Evolutionary conservation across 306 rosid genomes (phyloP).

Genomic region (Citrullus colocynthis): DNA sequence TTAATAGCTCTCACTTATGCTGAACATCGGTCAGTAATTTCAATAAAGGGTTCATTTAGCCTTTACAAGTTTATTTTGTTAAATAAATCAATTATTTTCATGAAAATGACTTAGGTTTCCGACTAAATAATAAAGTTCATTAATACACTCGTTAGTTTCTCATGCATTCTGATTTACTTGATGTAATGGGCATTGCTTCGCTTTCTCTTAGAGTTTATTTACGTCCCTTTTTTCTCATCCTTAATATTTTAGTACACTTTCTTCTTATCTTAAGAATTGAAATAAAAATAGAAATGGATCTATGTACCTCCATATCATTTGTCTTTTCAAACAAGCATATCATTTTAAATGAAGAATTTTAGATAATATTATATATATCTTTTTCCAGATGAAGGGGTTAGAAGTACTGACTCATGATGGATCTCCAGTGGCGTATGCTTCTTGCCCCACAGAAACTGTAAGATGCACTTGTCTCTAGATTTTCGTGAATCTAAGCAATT

Average conservation of each 20-base stretch:
- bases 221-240: neutral
- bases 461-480: neutral
- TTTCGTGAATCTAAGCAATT: slow-evolving; percentile 5
- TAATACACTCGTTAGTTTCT: neutral
- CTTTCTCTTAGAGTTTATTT: neutral
- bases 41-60: neutral
- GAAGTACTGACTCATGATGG: slow-evolving; percentile 59
- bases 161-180: neutral
- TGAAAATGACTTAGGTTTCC: neutral
- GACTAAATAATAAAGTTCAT: neutral
- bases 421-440: slow-evolving; percentile 64
- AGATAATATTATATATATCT: neutral
- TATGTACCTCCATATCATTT: too few relatives aligned
- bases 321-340: neutral
- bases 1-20: too few relatives aligned
- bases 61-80: neutral
- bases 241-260: neutral
- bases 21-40: neutral
- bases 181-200: neutral
- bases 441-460: slow-evolving; percentile 40
- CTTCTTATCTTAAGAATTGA: neutral
- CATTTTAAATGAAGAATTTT: neutral
- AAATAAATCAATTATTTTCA: neutral
- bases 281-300: neutral
- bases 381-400: slow-evolving; percentile 70